Base-by-base conservation (phyloP, 2,329 filamentous ascomycete species). In the Erysiphe pulchra region DNA sequence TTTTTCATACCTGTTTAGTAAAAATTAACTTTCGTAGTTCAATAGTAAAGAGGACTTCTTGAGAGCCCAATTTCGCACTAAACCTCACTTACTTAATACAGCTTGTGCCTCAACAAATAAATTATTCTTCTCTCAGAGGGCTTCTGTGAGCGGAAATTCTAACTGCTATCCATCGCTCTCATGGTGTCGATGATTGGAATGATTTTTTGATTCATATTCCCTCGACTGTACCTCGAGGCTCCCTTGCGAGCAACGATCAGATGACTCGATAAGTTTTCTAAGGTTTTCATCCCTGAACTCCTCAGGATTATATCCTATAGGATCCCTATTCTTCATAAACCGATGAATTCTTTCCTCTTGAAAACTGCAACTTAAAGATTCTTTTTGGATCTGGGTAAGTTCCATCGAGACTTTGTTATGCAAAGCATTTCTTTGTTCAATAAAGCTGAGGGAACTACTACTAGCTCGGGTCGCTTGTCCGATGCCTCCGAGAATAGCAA, bases 251-350 rank as follows among this genome's bases (percentile, higher is more conserved):
- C 64, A 68, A 10, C 60, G 59, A 51, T 69, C 67, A 14, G 59
- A 56, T 13, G 62, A 59, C 16, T 65, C 63, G 13, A 70, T 52
- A 16, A 69, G 42, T 46, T 62, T 62, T 44, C 62, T 60, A 42
- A 64, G 63, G 45, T 59, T 61, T 47, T 66, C 66, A 34, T 68
- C 65, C 44, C 61, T 55, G 16, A 46, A 42, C 46, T 54, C 50
- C 3, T 47, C 49, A n/a, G 50, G 7, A 7, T 45, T 47, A 48
- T 50, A 49, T 36, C 52, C 53, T n/a, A 45, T 31, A 2, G 52
- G 53, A 30, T 90, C 80, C 51, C 83, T 68, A 48, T 80, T 73
- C 54, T 74, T 73, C 48, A 95, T 52, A 56, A 95, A 95, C 46
- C 65, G 74, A 52, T 83, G 71, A 36, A 95, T 77, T 45, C 84